A percentile compares a stretch with the other conserved stretches of the same genome.
phyloP scores from a whole-genome alignment of 2,329 filamentous ascomycete species.

The Nannizzia gypsea region DNA sequence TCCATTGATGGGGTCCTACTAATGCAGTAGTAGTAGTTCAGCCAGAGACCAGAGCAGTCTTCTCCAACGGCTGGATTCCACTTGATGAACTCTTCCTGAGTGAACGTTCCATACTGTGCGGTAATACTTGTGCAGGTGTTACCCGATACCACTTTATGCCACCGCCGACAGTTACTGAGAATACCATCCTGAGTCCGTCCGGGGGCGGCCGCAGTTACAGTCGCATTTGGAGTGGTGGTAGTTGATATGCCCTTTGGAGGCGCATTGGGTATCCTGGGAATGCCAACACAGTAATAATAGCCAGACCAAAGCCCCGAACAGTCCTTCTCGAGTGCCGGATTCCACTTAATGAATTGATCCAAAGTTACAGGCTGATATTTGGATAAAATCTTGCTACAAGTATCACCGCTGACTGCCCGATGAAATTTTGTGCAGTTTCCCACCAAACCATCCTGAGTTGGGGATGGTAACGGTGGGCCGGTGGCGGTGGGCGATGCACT shows the following conservation, averaged over 20 bases:
- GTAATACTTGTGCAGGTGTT: not conserved
- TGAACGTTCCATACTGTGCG: not conserved
- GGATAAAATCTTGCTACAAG: not conserved
- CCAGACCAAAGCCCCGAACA: conserved; percentile 16
- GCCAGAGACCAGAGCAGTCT: conserved; percentile 6
- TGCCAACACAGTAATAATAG: conserved; percentile 18
- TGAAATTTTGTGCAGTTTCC: not conserved
- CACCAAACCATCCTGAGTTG: not conserved
- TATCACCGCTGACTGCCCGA: not conserved
- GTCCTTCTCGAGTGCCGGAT: conserved; percentile 15
- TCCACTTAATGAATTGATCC: conserved; percentile 17
- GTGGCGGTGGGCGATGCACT: not conserved
- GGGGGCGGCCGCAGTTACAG: not conserved
- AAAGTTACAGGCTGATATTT: not conserved
- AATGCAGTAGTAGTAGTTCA: conserved; percentile 9
- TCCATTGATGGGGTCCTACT: not conserved
- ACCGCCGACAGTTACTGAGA: conserved; percentile 1
- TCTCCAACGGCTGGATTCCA: conserved; percentile 9
- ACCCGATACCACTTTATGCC: not conserved
- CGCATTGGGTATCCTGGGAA: not conserved
- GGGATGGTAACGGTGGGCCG: not conserved
- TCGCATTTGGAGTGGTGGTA: not conserved
- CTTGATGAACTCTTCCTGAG: not conserved
- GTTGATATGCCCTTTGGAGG: not conserved
- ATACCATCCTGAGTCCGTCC: conserved; percentile 8